Conservation (phyloP, 129 eudicot genomes). For the Gnaphalium uliginosum region DNA sequence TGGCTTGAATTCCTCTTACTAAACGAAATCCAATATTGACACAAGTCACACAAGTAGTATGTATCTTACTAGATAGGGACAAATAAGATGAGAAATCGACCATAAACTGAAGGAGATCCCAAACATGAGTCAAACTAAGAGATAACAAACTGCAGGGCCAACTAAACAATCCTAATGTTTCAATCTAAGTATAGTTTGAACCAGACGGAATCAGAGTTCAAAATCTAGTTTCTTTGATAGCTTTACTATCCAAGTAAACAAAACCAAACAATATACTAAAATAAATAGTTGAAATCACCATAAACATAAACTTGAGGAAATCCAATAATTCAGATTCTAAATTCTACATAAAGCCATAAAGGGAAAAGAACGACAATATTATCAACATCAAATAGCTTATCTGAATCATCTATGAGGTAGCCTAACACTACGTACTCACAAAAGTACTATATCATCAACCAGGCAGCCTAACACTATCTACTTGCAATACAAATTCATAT, state of each 20-base stretch:
- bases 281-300: not conserved
- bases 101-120: not conserved
- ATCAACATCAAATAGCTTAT: not conserved
- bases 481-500: not conserved
- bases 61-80: not conserved
- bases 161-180: not conserved
- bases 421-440: not conserved
- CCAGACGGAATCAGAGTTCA: not conserved
- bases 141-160: not conserved
- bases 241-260: slow-evolving; percentile 6
- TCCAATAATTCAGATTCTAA: not conserved
- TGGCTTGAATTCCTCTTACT: not conserved
- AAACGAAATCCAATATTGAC: not conserved
- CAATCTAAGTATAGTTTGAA: not conserved
- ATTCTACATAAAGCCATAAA: not conserved
- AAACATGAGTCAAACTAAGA: not conserved
- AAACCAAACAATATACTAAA: not conserved
- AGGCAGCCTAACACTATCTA: not conserved
- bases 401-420: not conserved
- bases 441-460: too few species aligned
- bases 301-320: not conserved
- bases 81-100: not conserved
- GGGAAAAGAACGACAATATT: not conserved
- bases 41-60: not conserved
- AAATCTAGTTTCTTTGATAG: slow-evolving; percentile 2